Conservation (phyloP, 2,329 filamentous ascomycete genomes). For the Pseudogymnoascus sp. region DNA sequence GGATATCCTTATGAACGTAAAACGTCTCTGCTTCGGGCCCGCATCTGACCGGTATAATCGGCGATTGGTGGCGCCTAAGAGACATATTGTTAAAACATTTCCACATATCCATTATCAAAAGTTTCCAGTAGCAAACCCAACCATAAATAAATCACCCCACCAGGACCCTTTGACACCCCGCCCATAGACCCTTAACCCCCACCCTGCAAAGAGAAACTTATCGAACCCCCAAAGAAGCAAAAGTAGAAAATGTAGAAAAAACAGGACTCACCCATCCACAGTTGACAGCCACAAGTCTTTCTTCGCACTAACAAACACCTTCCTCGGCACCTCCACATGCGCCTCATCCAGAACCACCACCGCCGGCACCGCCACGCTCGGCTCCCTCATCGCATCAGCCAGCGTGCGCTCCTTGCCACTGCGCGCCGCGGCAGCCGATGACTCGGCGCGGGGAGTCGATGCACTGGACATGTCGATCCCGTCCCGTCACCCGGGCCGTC, state of each 20-base stretch:
- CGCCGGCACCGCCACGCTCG: conserved; percentile 31
- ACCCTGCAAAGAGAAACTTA: not conserved
- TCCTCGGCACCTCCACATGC: conserved; percentile 27
- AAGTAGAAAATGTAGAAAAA: not conserved
- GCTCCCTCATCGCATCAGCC: conserved; percentile 35
- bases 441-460: not conserved
- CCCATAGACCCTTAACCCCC: not conserved
- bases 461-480: not conserved
- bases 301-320: conserved; percentile 33
- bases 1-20: conserved; percentile 40
- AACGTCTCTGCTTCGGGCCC: conserved; percentile 41
- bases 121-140: not conserved
- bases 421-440: not conserved
- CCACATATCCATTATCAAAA: not conserved
- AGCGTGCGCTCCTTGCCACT: conserved; percentile 23
- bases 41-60: conserved; percentile 39
- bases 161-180: not conserved
- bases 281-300: conserved; percentile 44
- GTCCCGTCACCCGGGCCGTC: not conserved
- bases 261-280: conserved; percentile 37
- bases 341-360: conserved; percentile 34
- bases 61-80: conserved; percentile 37
- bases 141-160: conserved; percentile 5
- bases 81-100: conserved; percentile 14
- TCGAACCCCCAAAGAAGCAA: too few relatives aligned